Evolutionary conservation across 2,329 filamentous ascomycete species (phyloP).

Genomic region (Lasiodiplodia citricola): DNA sequence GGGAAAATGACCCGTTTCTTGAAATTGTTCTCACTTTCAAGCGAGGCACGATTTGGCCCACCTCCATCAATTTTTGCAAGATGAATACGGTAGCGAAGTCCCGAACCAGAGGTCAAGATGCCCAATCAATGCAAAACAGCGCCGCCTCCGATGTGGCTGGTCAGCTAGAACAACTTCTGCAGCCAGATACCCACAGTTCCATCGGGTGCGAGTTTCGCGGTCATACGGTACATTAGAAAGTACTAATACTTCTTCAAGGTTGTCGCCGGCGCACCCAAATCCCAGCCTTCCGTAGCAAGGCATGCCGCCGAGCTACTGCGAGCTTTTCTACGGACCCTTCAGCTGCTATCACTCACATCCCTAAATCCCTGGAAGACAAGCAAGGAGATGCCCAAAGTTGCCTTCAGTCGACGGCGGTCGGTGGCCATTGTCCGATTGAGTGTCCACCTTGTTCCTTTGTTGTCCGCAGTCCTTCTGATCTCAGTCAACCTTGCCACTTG

Average conservation of each 20-base stretch:
- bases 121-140: rapidly evolving
- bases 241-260: neutral
- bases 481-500: neutral
- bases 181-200: neutral
- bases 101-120: too few species aligned
- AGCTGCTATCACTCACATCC: neutral
- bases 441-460: neutral
- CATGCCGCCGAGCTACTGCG: neutral
- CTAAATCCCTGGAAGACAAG: neutral
- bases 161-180: too few species aligned
- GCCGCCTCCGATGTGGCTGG: too few species aligned
- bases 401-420: neutral
- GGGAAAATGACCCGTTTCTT: too few species aligned
- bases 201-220: neutral
- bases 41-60: too few species aligned
- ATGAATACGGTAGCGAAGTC: too few species aligned
- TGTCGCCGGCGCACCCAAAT: neutral
- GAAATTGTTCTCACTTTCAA: too few species aligned
- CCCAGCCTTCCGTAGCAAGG: neutral
- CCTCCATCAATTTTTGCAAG: too few species aligned
- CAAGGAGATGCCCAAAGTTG: neutral
- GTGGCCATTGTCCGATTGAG: neutral
- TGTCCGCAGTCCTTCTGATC: neutral
- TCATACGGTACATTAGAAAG: neutral
- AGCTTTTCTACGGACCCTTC: neutral